These are phyloP conservation scores for Sphagnum magellanicum DNA, from an alignment of 228 moss, liverwort and hornwort species.

Conservation along the genomic window DNA sequence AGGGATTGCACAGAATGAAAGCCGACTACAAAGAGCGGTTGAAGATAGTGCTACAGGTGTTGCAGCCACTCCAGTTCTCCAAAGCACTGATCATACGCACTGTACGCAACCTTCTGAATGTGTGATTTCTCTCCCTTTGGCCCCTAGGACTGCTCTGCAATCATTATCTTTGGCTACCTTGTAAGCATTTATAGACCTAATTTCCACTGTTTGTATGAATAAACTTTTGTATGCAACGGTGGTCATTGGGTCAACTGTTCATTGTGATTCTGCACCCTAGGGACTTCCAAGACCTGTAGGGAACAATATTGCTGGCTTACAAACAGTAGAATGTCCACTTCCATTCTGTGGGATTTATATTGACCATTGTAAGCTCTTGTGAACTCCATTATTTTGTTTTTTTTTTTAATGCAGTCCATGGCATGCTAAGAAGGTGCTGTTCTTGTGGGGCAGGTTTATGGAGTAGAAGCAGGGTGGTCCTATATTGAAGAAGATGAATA, in stretches of 20 bases:
- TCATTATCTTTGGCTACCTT: not conserved
- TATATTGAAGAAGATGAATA: conserved; percentile 11
- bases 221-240: too few relatives aligned
- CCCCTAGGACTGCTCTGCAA: not conserved
- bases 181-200: not conserved
- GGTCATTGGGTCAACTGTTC: too few relatives aligned
- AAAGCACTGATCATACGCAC: conserved; percentile 3
- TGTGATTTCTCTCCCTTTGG: not conserved
- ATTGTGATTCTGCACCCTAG: too few relatives aligned
- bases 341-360: too few relatives aligned
- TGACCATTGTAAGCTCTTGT: too few relatives aligned
- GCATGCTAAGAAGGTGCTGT: not conserved
- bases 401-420: not conserved
- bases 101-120: conserved; percentile 6
- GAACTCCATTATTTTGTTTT: not conserved
- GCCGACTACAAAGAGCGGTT: not conserved
- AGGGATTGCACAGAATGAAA: not conserved
- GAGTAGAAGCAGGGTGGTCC: conserved; percentile 4
- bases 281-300: too few relatives aligned
- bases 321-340: too few relatives aligned
- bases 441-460: conserved; percentile 6
- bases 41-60: not conserved
- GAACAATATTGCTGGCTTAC: too few relatives aligned
- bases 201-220: too few relatives aligned
- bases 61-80: not conserved